A percentile compares a stretch with the other conserved stretches of the same genome.
Conservation (phyloP, 495 filamentous ascomycete species). For the Jackrogersella minutella region DNA sequence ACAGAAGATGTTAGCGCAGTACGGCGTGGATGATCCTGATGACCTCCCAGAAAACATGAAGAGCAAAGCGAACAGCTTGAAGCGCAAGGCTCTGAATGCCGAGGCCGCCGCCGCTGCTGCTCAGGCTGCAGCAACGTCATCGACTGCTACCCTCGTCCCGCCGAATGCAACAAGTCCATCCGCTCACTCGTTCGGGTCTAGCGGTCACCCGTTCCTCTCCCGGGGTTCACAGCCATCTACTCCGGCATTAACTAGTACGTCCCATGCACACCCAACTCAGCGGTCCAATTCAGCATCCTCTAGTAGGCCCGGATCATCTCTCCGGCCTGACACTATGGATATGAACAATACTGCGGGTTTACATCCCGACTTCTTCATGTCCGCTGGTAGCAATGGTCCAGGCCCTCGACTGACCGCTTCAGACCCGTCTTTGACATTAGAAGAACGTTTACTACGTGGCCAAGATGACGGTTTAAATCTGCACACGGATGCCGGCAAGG, state of each 20-base stretch:
- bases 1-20: constrained; percentile 90
- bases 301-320: constrained; percentile 45
- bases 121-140: constrained; percentile 35
- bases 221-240: constrained; percentile 52
- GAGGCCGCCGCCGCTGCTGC: constrained; percentile 48
- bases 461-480: constrained; percentile 47
- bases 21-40: constrained; percentile 86
- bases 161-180: constrained; percentile 48
- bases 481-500: constrained; percentile 42
- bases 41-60: constrained; percentile 83
- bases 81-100: constrained; percentile 62
- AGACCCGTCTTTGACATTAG: constrained; percentile 48
- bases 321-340: constrained; percentile 47
- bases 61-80: constrained; percentile 73
- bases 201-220: constrained; percentile 48
- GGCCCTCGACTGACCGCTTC: constrained; percentile 47
- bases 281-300: constrained; percentile 44
- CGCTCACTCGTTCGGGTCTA: constrained; percentile 42
- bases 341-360: constrained; percentile 38
- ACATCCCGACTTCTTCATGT: constrained; percentile 51
- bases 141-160: constrained; percentile 34
- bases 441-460: constrained; percentile 52
- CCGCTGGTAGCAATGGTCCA: constrained; percentile 37
- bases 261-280: constrained; percentile 47
- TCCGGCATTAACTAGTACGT: constrained; percentile 46